Base-by-base conservation (phyloP, 2,329 filamentous ascomycete genomes). In the Aspergillus hortae region DNA sequence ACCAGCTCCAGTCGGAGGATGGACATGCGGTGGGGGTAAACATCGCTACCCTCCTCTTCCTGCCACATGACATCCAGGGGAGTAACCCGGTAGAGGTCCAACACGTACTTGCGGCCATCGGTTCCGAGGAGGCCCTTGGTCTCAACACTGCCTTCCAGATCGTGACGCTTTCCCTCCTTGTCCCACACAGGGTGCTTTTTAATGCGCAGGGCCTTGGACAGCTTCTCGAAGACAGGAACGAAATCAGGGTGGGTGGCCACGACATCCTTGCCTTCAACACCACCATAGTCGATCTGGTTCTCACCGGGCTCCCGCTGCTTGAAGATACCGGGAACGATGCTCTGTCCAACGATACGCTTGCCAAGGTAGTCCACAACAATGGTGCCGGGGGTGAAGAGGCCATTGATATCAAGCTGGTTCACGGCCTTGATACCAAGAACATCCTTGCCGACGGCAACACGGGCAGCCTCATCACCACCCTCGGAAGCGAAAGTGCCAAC, bases 161-260 rank as follows among this genome's bases (percentile, higher is more conserved):
- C 90, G 64, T 96, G 91, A 56, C 88, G 85, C 73, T 91, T 88
- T 60, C 86, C 85, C 62, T 96, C 90, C 80, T 97, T 97, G 73
- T 99, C 94, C 94, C 94, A 99, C 4, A 99, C 95, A 42, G 91
- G 80, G 70, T 99, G 94, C 74, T 88, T 88, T 82, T 97, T 97
- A 53, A 96, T 89, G 61, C 88, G 89, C 64, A 97, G 81, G 2
- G 90, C 84, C 74, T 92, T 91, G 41, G 92, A 96, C 30, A 99
- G 82, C 76, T 95, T 91, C 67, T 90, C 85, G 64, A 99, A 99
- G 9, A 90, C 81, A 25, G 87, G 77, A 0, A 85, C 84, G 64
- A 99, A 99, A 17, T 86, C 85, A 67, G 95, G 87, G 66, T 97
- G 90, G 11, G 90, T 88, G 0, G 94, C 92, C 47, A 99, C 90